These are phyloP conservation scores for Diaporthe vaccinii DNA, from an alignment of 2,329 filamentous ascomycete genomes.

Conservation along the genomic window DNA sequence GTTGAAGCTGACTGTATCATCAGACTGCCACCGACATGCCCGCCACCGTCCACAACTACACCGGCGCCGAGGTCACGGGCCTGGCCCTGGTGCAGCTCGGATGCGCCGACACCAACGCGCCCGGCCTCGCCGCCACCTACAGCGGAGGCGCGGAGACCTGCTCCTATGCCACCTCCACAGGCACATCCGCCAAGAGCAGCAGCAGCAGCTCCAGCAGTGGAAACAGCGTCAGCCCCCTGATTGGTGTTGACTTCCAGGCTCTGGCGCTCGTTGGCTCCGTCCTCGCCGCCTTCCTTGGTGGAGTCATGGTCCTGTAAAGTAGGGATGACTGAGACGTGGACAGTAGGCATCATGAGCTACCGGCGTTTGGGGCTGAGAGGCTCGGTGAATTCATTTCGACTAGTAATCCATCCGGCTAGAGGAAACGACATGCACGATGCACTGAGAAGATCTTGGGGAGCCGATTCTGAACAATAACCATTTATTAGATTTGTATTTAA, in stretches of 20 bases:
- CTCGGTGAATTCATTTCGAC: conserved; percentile 9
- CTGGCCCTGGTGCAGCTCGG: conserved; percentile 37
- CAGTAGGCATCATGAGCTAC: neutral
- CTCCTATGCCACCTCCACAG: conserved; percentile 41
- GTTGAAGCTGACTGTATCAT: neutral
- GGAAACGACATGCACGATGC: conserved; percentile 7
- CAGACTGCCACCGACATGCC: conserved; percentile 41
- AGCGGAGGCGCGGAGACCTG: conserved; percentile 40
- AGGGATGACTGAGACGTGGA: neutral
- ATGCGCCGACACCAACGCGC: conserved; percentile 39
- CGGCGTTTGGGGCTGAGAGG: conserved; percentile 33
- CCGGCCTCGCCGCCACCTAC: conserved; percentile 41
- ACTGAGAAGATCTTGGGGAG: conserved; percentile 16
- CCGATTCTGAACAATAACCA: neutral
- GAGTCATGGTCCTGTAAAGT: conserved; percentile 35
- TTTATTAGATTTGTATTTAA: conserved; percentile 29
- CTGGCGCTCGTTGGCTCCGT: conserved; percentile 37
- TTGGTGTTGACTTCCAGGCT: conserved; percentile 35
- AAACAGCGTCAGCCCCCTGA: conserved; percentile 28
- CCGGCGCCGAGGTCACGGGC: conserved; percentile 39
- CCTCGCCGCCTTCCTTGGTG: conserved; percentile 39
- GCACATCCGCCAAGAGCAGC: conserved; percentile 39
- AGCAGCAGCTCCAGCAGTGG: conserved; percentile 23
- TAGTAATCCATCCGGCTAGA: neutral
- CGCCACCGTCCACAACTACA: conserved; percentile 40